These are phyloP conservation scores for Begonia peltatifolia DNA, from an alignment of 306 rosid species.

Conservation along the genomic window DNA sequence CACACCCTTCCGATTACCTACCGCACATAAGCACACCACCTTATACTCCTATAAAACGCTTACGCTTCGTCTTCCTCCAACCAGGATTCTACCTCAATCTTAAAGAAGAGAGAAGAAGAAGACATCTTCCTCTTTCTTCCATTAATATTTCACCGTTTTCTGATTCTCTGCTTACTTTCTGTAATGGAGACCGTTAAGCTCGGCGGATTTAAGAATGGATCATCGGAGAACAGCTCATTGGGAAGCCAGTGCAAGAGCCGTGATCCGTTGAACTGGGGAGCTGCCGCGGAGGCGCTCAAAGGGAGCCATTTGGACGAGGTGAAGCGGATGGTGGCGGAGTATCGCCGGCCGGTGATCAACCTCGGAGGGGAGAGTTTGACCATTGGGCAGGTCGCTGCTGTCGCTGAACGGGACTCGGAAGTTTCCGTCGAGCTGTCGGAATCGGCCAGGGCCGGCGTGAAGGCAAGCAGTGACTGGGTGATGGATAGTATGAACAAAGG, in stretches of 20 bases:
- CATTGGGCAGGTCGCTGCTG: slow-evolving; percentile 68
- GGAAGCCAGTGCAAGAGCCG: slow-evolving; percentile 19
- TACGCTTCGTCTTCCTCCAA: slow-evolving; percentile 1
- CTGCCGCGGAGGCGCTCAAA: slow-evolving; percentile 38
- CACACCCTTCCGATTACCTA: slow-evolving; percentile 41
- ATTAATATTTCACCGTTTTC: not conserved
- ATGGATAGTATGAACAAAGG: slow-evolving; percentile 67
- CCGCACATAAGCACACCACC: not conserved
- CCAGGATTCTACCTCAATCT: not conserved
- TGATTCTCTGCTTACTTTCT: not conserved
- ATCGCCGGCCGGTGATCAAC: slow-evolving; percentile 35
- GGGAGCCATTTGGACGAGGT: slow-evolving; percentile 88
- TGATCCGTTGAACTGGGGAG: slow-evolving; percentile 68
- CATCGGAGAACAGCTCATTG: slow-evolving; percentile 8
- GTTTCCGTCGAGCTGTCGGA: slow-evolving; percentile 56
- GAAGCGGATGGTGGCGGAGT: slow-evolving; percentile 81
- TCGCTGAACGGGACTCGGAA: slow-evolving; percentile 28
- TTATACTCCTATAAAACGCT: not conserved
- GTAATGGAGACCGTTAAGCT: slow-evolving; percentile 21
- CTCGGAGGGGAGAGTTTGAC: slow-evolving; percentile 67
- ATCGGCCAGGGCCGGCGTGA: slow-evolving; percentile 47
- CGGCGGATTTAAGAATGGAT: slow-evolving; percentile 6
- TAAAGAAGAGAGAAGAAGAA: slow-evolving; percentile 12
- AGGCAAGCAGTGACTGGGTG: slow-evolving; percentile 96
- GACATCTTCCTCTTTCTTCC: not conserved